phyloP scores from a whole-genome alignment of 2,329 filamentous ascomycete species.

The Hymenoscyphus linearis region DNA sequence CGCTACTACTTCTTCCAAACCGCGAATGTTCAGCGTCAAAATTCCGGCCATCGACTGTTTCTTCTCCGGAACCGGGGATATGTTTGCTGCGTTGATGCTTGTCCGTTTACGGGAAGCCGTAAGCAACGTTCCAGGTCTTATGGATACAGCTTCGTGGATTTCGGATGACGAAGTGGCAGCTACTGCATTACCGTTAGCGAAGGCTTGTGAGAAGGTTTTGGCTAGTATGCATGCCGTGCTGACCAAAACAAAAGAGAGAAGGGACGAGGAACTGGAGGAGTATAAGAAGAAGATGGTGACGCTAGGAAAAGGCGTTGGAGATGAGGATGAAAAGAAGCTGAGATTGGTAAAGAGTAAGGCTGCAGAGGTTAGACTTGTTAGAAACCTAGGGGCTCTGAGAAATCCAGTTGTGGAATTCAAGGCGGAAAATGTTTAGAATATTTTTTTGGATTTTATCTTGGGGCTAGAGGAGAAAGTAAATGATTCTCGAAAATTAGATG shows the following conservation, averaged over 20 bases:
- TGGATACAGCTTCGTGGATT: conserved; percentile 61
- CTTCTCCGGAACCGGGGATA: conserved; percentile 95
- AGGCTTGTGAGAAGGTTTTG: conserved; percentile 78
- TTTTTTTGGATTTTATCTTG: not conserved
- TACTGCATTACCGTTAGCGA: conserved; percentile 73
- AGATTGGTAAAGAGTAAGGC: conserved; percentile 73
- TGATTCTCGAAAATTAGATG: not conserved
- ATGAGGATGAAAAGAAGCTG: conserved; percentile 40
- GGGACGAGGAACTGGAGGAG: conserved; percentile 57
- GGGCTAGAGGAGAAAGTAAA: not conserved
- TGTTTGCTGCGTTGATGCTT: conserved; percentile 92
- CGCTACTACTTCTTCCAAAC: conserved; percentile 54
- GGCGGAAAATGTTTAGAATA: conserved; percentile 43
- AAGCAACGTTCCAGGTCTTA: conserved; percentile 42
- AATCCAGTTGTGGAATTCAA: conserved; percentile 60
- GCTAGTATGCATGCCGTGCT: conserved; percentile 90
- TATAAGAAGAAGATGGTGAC: conserved; percentile 40
- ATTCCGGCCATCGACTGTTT: conserved; percentile 87
- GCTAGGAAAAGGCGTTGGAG: conserved; percentile 28
- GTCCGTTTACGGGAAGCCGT: conserved; percentile 84
- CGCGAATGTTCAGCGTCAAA: conserved; percentile 83
- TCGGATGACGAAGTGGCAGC: conserved; percentile 66
- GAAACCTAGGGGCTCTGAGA: conserved; percentile 64
- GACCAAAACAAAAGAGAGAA: conserved; percentile 58
- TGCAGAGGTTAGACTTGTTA: conserved; percentile 79